Base-by-base conservation (phyloP, 164 flowering plant species). In the Cinnamomum micranthum region DNA sequence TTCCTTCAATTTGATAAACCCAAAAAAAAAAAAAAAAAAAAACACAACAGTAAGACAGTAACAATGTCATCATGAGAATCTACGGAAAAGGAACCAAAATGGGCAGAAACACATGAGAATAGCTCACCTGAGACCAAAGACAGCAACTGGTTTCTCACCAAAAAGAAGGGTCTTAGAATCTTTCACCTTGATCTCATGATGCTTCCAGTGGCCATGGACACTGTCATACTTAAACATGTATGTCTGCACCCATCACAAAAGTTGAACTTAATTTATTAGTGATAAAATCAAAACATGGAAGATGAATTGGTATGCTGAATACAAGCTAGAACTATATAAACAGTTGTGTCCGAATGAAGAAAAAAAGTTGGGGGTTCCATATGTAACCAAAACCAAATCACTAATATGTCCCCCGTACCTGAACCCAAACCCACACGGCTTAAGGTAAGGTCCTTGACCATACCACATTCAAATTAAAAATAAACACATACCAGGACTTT, bases 141-240 rank as follows among this genome's bases (percentile, higher is more conserved):
- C 92, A 28, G 90, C 41, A 23, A 94, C 97, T 25, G 89, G 73
- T 80, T 88, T 89, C 76, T 87, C 92, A 22, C 91, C 97, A 75
- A 94, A 92, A 70, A 92, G 94, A 81, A 94, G 92, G 23, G 97
- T 91, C 73, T 94, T 91, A 0, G 82, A 70, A 72, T 94, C 98
- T 89, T 86, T 85, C 22, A 91, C 86, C 79, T 84, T 89, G 20
- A 92, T 14, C 14, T 91, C 95, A 51, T 82, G 75, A 35, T 92
- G 88, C 79, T 92, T 93, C 95, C 95, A 92, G 60, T 82, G 90
- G 22, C 98, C 98, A 52, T 93, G 95, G 69, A 88, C 94, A 79
- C 80, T 86, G 76, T 93, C 98, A 72, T 93, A 94, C 84, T 92
- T 92, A 77, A 94, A 94, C 98, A 94, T 94, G 77, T 92, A 92